Evolutionary conservation across 1,284 basidiomycete species (phyloP).

Genomic region (Laetiporus sulphureus): DNA sequence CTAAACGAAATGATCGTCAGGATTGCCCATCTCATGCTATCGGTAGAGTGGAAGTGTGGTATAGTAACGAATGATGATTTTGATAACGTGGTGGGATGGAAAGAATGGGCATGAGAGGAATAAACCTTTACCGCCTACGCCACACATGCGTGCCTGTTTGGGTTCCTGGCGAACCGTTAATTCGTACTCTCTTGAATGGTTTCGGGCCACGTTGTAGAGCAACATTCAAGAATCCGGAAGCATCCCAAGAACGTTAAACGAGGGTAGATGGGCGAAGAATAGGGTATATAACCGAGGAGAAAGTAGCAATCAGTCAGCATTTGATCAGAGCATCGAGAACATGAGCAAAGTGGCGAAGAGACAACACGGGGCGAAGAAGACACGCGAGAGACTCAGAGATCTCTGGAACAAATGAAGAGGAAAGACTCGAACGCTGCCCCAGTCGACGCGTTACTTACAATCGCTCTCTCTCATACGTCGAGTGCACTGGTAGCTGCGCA

Average conservation of each 20-base stretch:
- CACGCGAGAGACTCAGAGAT: slow-evolving; percentile 5
- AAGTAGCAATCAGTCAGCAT: not conserved
- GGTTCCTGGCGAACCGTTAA: slow-evolving; percentile 84
- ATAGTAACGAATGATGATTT: not conserved
- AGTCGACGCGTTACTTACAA: slow-evolving; percentile 28
- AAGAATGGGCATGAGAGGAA: slow-evolving; percentile 8
- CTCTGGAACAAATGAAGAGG: slow-evolving; percentile 5
- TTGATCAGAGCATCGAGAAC: not conserved
- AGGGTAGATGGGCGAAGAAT: slow-evolving; percentile 1
- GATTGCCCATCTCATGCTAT: no score
- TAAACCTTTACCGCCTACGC: slow-evolving; percentile 79
- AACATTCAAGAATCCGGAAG: no score
- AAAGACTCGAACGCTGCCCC: no score
- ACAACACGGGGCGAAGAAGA: slow-evolving; percentile 7
- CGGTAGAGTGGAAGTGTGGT: not conserved
- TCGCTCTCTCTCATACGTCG: slow-evolving; percentile 26
- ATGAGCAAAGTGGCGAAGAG: slow-evolving; percentile 1
- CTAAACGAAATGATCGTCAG: slow-evolving; percentile 37
- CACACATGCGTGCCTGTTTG: slow-evolving; percentile 88
- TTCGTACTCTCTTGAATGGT: slow-evolving; percentile 85
- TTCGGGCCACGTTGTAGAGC: no score
- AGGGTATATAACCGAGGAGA: not conserved
- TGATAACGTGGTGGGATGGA: slow-evolving; percentile 7
- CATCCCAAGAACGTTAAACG: not conserved
- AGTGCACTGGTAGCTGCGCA: slow-evolving; percentile 22